phyloP scores from a whole-genome alignment of 1,284 basidiomycete genomes.

The Ceratobasidium sp. region DNA sequence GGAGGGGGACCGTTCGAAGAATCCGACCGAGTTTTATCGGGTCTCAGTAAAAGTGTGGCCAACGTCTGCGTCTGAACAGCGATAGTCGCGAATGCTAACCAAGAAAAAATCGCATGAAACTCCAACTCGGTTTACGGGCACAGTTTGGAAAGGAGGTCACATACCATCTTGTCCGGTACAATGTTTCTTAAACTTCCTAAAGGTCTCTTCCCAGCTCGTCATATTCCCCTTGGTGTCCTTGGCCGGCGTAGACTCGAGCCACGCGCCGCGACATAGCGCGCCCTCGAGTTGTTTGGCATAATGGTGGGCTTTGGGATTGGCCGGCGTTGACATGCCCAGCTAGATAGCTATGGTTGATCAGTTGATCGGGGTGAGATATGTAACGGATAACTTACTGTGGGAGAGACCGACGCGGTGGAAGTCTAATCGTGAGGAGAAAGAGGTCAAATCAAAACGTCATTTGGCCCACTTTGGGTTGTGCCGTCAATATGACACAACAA shows the following conservation, averaged over 20 bases:
- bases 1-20: slow-evolving; percentile 65
- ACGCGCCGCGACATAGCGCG: slow-evolving; percentile 76
- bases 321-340: slow-evolving; percentile 54
- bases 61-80: slow-evolving; percentile 17
- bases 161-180: slow-evolving; percentile 64
- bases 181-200: slow-evolving; percentile 92
- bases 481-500: slow-evolving; percentile 35
- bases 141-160: slow-evolving; percentile 8
- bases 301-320: slow-evolving; percentile 72
- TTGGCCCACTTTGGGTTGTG: slow-evolving; percentile 39
- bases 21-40: slow-evolving; percentile 60
- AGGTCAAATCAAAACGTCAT: slow-evolving; percentile 24
- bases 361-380: background rate
- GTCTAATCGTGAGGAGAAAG: slow-evolving; percentile 22
- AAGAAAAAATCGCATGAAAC: slow-evolving; percentile 13
- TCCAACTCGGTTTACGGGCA: no score
- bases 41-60: slow-evolving; percentile 68
- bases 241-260: slow-evolving; percentile 73
- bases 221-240: slow-evolving; percentile 70
- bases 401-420: slow-evolving; percentile 23
- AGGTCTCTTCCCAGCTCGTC: slow-evolving; percentile 84
- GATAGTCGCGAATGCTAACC: slow-evolving; percentile 11
- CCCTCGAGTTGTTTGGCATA: slow-evolving; percentile 80
- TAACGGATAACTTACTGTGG: background rate
- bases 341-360: slow-evolving; percentile 21